Percentiles rank a stretch among this genome's conserved stretches.
These are phyloP conservation scores for Cercophora samala DNA, from an alignment of 495 filamentous ascomycete species.

Conservation along the genomic window DNA sequence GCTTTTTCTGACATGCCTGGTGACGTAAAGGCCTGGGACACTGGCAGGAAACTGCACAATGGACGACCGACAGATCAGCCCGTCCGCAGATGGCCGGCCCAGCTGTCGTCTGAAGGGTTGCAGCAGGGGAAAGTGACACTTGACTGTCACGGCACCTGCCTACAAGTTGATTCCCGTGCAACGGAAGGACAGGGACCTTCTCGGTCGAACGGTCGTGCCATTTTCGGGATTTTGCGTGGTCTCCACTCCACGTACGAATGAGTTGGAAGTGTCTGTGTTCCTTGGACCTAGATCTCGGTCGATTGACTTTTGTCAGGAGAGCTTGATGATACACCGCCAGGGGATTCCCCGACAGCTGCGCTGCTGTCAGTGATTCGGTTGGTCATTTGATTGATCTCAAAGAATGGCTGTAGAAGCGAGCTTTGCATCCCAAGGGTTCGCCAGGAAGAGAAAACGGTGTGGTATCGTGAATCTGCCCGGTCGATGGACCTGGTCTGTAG, in stretches of 20 bases:
- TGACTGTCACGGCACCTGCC: too few relatives aligned
- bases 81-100: too few relatives aligned
- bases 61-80: not conserved
- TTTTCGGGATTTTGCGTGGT: not conserved
- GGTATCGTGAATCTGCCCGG: not conserved
- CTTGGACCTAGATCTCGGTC: not conserved
- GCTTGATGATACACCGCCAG: not conserved
- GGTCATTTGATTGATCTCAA: not conserved
- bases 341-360: not conserved
- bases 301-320: not conserved
- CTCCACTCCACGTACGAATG: not conserved
- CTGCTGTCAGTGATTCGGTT: not conserved
- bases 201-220: too few relatives aligned
- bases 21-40: not conserved
- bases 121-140: too few relatives aligned
- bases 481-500: not conserved
- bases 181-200: too few relatives aligned
- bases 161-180: too few relatives aligned
- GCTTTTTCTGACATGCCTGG: not conserved
- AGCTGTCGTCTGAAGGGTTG: too few relatives aligned
- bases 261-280: not conserved
- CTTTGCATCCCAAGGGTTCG: not conserved
- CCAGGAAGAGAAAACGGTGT: not conserved
- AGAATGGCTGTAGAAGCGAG: not conserved
- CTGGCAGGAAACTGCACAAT: not conserved